Conservation (phyloP, 1,284 basidiomycete species). For the Serendipita sp. region DNA sequence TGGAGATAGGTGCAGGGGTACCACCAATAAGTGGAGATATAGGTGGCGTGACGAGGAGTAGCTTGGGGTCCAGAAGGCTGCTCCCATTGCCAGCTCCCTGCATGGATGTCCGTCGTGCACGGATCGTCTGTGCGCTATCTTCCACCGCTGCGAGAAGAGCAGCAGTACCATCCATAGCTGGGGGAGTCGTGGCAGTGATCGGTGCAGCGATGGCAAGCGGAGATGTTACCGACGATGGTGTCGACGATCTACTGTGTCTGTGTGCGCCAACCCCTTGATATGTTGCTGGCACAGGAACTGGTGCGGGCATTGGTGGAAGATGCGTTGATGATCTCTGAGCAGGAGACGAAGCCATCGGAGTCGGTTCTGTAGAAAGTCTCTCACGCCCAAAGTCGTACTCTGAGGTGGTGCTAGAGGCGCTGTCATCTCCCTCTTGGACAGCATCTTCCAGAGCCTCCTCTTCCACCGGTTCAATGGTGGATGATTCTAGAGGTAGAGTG, state of each 20-base stretch:
- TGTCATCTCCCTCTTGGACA: neutral
- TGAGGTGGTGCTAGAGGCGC: conserved; percentile 40
- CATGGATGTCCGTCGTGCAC: conserved; percentile 45
- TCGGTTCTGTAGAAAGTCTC: conserved; percentile 38
- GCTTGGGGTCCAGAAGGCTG: conserved; percentile 16
- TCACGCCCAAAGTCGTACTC: conserved; percentile 45
- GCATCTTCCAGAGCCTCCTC: neutral
- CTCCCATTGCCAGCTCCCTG: conserved; percentile 39
- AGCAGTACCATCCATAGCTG: conserved; percentile 43
- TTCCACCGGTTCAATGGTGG: neutral
- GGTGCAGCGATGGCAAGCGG: conserved; percentile 67
- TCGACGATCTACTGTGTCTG: conserved; percentile 43
- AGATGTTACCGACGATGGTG: conserved; percentile 70
- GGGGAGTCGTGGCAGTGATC: conserved; percentile 49
- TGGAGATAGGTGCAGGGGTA: conserved; percentile 36
- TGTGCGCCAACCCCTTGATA: conserved; percentile 22
- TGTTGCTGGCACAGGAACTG: conserved; percentile 22
- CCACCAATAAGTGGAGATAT: conserved; percentile 48
- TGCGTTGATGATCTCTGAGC: conserved; percentile 24
- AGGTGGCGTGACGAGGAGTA: conserved; percentile 54
- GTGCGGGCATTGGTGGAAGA: conserved; percentile 19
- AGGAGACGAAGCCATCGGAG: conserved; percentile 50
- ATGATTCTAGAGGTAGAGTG: conserved; percentile 22
- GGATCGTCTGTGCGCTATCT: conserved; percentile 25
- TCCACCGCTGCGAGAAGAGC: conserved; percentile 24